Base-by-base conservation (phyloP, 2,329 filamentous ascomycete species). In the Cladosporium sp. region DNA sequence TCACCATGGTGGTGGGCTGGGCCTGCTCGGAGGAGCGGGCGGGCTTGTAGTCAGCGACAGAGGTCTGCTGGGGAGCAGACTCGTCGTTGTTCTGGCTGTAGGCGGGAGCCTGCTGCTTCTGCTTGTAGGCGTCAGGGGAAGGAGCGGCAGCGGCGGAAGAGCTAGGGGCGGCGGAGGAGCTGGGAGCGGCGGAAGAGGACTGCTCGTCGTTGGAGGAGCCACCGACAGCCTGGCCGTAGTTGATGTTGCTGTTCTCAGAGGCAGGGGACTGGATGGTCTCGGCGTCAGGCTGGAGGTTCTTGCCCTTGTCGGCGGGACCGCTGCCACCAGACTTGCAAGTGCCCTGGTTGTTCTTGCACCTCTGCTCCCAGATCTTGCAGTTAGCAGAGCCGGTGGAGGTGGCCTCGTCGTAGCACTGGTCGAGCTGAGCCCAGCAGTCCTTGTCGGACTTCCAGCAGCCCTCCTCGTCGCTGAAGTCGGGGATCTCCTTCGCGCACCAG, bases 401-500 rank as follows among this genome's bases (percentile, higher is more conserved):
- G 1, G 86, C 82, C 12, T 82, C 82, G 45, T 77, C 70, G 73
- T 82, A 90, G 77, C 88, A 91, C n/a, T 64, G 68, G 2, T 80
- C 72, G 30, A 75, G 73, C 74, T 90, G 86, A 25, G 72, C 69
- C 77, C 80, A 90, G 78, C 75, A 78, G 11, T 61, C 59, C 30
- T 59, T 60, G 49, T 59, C 61, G 25, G 64, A 61, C 43, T 62
- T 60, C 59, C 60, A 65, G 58, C 64, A 65, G 55, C 63, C 61
- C 25, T 57, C 50, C 68, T 85, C 78, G 45, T 76, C 75, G 55
- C 20, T 51, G 74, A 88, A 90, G 8, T 73, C 66, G 0, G 81
- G 70, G 1, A 90, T 78, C 67, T 88, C 81, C 60, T 80, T 76
- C 54, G 81, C 87, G 72, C 86, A 89, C 88, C 87, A 91, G 75